phyloP scores from a whole-genome alignment of 2,329 filamentous ascomycete species.

The Botryosphaeria dothidea region DNA sequence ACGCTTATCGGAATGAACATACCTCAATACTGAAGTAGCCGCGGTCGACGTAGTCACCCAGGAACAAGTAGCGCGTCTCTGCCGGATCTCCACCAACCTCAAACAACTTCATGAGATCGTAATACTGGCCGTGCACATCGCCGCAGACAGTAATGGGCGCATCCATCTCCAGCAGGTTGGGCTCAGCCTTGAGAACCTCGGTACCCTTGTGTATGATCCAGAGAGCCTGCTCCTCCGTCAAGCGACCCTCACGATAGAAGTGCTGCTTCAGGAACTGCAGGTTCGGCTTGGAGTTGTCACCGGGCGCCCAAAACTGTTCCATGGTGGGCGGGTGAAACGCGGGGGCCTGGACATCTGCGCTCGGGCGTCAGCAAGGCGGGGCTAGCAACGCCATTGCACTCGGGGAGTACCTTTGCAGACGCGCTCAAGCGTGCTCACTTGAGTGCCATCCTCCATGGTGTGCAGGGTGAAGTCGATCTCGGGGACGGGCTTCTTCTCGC shows the following conservation, averaged over 20 bases:
- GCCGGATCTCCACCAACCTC: conserved; percentile 96
- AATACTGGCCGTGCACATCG: conserved; percentile 98
- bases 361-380: conserved; percentile 29
- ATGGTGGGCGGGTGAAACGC: conserved; percentile 90
- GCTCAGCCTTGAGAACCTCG: conserved; percentile 83
- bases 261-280: conserved; percentile 96
- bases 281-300: conserved; percentile 84
- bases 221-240: conserved; percentile 95
- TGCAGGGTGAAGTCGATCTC: conserved; percentile 99
- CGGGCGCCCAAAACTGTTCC: conserved; percentile 90
- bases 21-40: conserved; percentile 98
- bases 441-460: conserved; percentile 94
- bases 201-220: conserved; percentile 91
- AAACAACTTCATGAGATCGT: conserved; percentile 99
- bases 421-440: conserved; percentile 92
- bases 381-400: conserved; percentile 23
- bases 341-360: conserved; percentile 90
- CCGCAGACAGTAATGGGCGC: conserved; percentile 98
- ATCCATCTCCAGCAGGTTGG: conserved; percentile 98
- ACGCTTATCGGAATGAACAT: conserved; percentile 23
- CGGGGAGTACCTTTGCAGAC: conserved; percentile 86
- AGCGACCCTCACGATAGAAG: conserved; percentile 93
- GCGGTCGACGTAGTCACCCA: conserved; percentile 96
- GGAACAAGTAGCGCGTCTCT: conserved; percentile 94
- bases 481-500: conserved; percentile 90